Evolutionary conservation across 345 rosid species (phyloP).

Genomic region (Hibiscus syriacus): DNA sequence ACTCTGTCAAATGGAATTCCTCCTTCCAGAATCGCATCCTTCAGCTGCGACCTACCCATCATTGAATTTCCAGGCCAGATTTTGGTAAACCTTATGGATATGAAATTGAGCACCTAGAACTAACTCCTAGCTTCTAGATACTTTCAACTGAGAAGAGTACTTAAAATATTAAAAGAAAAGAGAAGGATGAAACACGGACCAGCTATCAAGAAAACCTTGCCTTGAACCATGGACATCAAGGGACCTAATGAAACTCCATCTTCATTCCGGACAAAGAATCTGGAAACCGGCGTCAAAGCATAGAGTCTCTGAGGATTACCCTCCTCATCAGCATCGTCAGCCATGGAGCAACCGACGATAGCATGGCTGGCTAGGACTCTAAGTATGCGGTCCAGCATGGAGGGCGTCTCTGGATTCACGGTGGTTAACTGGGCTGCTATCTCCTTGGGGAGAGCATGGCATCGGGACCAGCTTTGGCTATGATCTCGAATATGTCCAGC

Average conservation of each 20-base stretch:
- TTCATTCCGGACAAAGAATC: slow-evolving; percentile 10
- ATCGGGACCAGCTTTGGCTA: slow-evolving; percentile 28
- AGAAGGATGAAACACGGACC: neutral
- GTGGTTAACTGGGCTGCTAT: slow-evolving; percentile 29
- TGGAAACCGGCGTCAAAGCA: too few species aligned
- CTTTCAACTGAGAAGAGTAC: too few species aligned
- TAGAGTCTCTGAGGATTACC: slow-evolving; percentile 2
- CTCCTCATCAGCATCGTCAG: neutral
- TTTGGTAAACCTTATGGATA: too few species aligned
- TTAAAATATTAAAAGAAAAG: too few species aligned
- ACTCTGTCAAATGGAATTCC: slow-evolving; percentile 58
- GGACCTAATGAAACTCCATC: slow-evolving; percentile 13
- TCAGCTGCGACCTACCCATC: slow-evolving; percentile 25
- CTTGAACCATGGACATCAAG: slow-evolving; percentile 1
- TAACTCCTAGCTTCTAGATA: too few species aligned
- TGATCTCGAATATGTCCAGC: slow-evolving; percentile 40
- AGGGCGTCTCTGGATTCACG: slow-evolving; percentile 31
- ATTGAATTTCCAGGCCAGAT: too few species aligned
- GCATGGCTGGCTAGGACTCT: slow-evolving; percentile 40
- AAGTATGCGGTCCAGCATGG: slow-evolving; percentile 46
- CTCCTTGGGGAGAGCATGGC: slow-evolving; percentile 40
- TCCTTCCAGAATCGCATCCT: slow-evolving; percentile 46
- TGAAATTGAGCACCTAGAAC: too few species aligned
- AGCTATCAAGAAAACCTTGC: slow-evolving; percentile 15
- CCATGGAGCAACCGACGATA: slow-evolving; percentile 29